These are phyloP conservation scores for Aspergillus costaricaensis DNA, from an alignment of 2,329 filamentous ascomycete genomes.

Conservation along the genomic window DNA sequence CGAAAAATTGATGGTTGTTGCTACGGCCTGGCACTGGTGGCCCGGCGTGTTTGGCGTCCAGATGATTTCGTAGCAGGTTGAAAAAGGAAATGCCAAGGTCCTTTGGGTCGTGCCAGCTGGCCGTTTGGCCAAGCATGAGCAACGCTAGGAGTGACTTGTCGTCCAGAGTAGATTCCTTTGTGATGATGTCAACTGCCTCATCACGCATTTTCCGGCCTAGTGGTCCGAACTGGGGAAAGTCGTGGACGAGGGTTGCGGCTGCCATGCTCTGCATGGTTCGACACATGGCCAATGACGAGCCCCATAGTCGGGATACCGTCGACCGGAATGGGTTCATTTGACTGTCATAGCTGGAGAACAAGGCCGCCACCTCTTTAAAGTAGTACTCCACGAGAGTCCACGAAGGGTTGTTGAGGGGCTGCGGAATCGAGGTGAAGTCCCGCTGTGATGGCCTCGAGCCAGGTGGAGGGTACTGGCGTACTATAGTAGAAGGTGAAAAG, in stretches of 20 bases:
- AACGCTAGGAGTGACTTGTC: conserved; percentile 60
- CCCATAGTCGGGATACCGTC: conserved; percentile 59
- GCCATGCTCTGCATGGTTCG: conserved; percentile 67
- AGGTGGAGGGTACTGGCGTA: conserved; percentile 36
- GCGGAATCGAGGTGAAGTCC: conserved; percentile 40
- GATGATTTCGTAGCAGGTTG: conserved; percentile 43
- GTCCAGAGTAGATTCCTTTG: conserved; percentile 50
- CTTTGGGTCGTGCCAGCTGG: conserved; percentile 60
- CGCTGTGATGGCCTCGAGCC: conserved; percentile 23
- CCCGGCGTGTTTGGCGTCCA: conserved; percentile 44
- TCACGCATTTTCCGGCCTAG: conserved; percentile 55
- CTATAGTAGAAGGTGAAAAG: conserved; percentile 37
- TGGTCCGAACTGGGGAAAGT: conserved; percentile 56
- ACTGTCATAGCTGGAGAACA: conserved; percentile 67
- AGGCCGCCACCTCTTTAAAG: conserved; percentile 62
- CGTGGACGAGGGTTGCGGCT: conserved; percentile 60
- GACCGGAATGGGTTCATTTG: conserved; percentile 62
- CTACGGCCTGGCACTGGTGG: conserved; percentile 20
- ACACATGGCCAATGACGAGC: conserved; percentile 60
- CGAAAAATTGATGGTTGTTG: conserved; percentile 56
- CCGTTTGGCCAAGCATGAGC: conserved; percentile 61
- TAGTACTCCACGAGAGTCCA: conserved; percentile 64
- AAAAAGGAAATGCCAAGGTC: conserved; percentile 59
- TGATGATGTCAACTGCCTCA: conserved; percentile 55
- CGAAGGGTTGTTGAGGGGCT: conserved; percentile 50